These are phyloP conservation scores for Phytophthora nicotianae DNA, from an alignment of 352 stramenopile species.

Conservation along the genomic window DNA sequence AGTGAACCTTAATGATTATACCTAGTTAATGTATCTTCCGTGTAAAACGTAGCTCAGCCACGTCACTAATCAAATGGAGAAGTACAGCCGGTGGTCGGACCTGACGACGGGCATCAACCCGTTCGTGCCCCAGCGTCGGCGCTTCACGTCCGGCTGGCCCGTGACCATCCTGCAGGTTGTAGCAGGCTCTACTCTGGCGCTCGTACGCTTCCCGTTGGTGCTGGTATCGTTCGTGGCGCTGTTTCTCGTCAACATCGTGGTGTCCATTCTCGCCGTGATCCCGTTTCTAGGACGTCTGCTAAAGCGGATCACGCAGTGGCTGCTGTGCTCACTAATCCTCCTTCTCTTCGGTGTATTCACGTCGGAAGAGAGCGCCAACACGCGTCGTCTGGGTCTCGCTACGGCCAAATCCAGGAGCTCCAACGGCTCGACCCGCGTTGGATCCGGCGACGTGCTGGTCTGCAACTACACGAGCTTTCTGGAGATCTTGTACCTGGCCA, in stretches of 20 bases:
- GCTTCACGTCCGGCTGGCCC: slow-evolving; percentile 46
- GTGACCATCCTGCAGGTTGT: slow-evolving; percentile 53
- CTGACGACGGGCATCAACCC: slow-evolving; percentile 87
- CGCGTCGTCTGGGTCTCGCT: slow-evolving; percentile 69
- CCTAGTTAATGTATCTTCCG: not conserved
- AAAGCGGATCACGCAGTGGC: slow-evolving; percentile 71
- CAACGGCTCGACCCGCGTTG: slow-evolving; percentile 42
- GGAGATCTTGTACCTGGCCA: slow-evolving; percentile 78
- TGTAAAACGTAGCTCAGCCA: not conserved
- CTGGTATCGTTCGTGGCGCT: slow-evolving; percentile 45
- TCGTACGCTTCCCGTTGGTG: slow-evolving; percentile 64
- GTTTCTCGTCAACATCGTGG: slow-evolving; percentile 52
- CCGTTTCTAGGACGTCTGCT: slow-evolving; percentile 71
- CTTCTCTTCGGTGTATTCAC: slow-evolving; percentile 69
- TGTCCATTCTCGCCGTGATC: slow-evolving; percentile 60
- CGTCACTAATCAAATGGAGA: slow-evolving; percentile 70
- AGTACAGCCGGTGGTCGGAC: slow-evolving; percentile 87
- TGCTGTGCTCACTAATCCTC: slow-evolving; percentile 74
- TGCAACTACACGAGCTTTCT: slow-evolving; percentile 87
- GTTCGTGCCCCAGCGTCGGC: slow-evolving; percentile 81
- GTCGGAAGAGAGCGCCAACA: slow-evolving; percentile 75
- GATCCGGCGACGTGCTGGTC: slow-evolving; percentile 66
- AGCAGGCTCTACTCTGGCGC: slow-evolving; percentile 46
- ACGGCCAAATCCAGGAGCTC: slow-evolving; percentile 37
- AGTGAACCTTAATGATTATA: not conserved